Evolutionary conservation across 495 filamentous ascomycete genomes (phyloP).

Genomic region (Neurospora tetraspora): DNA sequence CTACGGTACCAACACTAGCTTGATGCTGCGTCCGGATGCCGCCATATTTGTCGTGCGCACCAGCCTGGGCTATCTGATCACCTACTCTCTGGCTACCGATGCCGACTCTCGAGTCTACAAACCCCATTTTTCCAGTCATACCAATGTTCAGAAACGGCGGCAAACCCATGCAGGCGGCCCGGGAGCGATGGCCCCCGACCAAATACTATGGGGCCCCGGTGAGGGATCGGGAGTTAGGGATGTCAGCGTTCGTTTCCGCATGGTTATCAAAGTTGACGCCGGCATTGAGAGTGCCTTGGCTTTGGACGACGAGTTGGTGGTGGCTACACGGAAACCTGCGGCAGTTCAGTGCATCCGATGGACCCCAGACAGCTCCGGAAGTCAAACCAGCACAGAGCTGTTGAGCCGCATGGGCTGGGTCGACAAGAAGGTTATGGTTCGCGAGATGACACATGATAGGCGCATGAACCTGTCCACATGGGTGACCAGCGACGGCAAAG

Average conservation of each 20-base stretch:
- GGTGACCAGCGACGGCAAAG: slow-evolving; percentile 82
- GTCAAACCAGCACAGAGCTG: slow-evolving; percentile 84
- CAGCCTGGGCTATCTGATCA: slow-evolving; percentile 77
- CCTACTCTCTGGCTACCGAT: slow-evolving; percentile 85
- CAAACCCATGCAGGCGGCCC: slow-evolving; percentile 60
- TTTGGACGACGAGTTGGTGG: slow-evolving; percentile 85
- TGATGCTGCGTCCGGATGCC: slow-evolving; percentile 85
- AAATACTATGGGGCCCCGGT: slow-evolving; percentile 51
- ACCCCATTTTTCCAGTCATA: slow-evolving; percentile 58
- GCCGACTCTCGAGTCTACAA: slow-evolving; percentile 74
- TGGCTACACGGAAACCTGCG: slow-evolving; percentile 85
- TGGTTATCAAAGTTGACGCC: slow-evolving; percentile 97
- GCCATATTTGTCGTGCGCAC: slow-evolving; percentile 91
- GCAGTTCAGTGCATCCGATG: slow-evolving; percentile 95
- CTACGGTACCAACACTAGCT: slow-evolving; percentile 75
- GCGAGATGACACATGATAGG: slow-evolving; percentile 89
- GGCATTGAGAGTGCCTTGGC: slow-evolving; percentile 83
- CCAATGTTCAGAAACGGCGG: slow-evolving; percentile 55
- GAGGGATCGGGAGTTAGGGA: slow-evolving; percentile 77
- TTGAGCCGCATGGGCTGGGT: slow-evolving; percentile 80
- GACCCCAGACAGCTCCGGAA: slow-evolving; percentile 70
- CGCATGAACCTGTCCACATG: slow-evolving; percentile 96
- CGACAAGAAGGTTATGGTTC: slow-evolving; percentile 62
- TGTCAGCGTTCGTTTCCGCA: slow-evolving; percentile 82
- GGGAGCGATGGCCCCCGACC: slow-evolving; percentile 38